These are phyloP conservation scores for Crithidia mellificae DNA, from an alignment of 208 protist genomes.

Conservation along the genomic window DNA sequence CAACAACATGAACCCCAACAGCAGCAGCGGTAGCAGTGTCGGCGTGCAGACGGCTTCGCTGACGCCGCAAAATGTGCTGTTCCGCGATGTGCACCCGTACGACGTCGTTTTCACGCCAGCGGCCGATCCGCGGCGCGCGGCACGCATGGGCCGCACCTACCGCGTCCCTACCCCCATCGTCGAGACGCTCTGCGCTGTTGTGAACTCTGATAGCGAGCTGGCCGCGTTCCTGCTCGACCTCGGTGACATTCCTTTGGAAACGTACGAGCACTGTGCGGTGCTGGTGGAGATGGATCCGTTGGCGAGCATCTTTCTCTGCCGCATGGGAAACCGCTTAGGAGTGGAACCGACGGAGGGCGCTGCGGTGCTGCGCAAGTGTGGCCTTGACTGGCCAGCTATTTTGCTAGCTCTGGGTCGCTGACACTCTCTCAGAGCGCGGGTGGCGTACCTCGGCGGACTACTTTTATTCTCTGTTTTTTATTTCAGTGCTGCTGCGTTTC, in stretches of 20 bases:
- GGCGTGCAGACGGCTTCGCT: conserved; percentile 7
- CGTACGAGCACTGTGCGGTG: conserved; percentile 68
- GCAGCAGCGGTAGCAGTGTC: conserved; percentile 3
- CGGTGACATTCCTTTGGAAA: conserved; percentile 55
- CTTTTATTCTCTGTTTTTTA: no score
- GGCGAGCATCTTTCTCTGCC: conserved; percentile 72
- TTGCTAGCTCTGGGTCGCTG: conserved; percentile 29
- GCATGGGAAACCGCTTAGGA: conserved; percentile 67
- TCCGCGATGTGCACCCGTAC: conserved; percentile 56
- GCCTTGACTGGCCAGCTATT: conserved; percentile 67
- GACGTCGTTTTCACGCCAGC: conserved; percentile 71
- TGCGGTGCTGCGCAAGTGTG: conserved; percentile 48
- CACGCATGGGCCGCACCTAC: conserved; percentile 46
- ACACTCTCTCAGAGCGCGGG: no score
- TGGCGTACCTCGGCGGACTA: no score
- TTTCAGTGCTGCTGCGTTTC: no score
- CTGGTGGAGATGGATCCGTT: conserved; percentile 63
- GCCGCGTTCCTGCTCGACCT: conserved; percentile 67
- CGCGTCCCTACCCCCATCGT: conserved; percentile 72
- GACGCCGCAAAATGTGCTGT: conserved; percentile 36
- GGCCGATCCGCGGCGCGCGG: conserved; percentile 48
- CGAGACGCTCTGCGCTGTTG: conserved; percentile 40
- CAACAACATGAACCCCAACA: background rate
- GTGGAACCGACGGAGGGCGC: conserved; percentile 52
- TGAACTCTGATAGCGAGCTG: conserved; percentile 66